phyloP scores from a whole-genome alignment of 148 eudicot genomes.

The Camellia sinensis region DNA sequence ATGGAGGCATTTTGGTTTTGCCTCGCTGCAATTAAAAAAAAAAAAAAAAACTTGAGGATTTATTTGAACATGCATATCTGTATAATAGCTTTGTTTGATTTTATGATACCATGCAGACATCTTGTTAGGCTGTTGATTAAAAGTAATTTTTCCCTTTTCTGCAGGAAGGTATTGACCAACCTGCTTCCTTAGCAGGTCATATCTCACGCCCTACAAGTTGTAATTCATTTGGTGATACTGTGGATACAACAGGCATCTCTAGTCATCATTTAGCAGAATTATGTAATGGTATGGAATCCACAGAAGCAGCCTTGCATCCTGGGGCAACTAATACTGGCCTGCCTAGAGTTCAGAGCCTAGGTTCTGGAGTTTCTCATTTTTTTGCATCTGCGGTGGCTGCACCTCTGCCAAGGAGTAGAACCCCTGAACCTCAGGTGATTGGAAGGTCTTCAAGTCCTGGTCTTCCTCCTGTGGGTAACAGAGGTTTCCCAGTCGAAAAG shows the following conservation, averaged over 20 bases:
- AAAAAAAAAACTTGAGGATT: neutral
- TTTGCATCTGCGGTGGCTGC: constrained; percentile 27
- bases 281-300: constrained; percentile 23
- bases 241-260: constrained; percentile 20
- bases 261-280: constrained; percentile 26
- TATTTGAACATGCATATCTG: neutral
- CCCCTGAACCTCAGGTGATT: constrained; percentile 34
- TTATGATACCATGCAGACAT: neutral
- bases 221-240: constrained; percentile 27
- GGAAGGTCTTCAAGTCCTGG: constrained; percentile 31
- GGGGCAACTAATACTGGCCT: constrained; percentile 16
- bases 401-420: constrained; percentile 27
- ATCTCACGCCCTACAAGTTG: constrained; percentile 35
- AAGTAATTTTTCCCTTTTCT: neutral
- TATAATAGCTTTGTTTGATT: neutral
- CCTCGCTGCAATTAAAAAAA: neutral
- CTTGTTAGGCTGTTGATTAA: neutral
- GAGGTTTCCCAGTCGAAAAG: constrained; percentile 18
- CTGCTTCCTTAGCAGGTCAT: constrained; percentile 29
- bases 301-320: constrained; percentile 19
- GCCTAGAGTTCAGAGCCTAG: constrained; percentile 30
- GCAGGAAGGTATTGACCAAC: constrained; percentile 56
- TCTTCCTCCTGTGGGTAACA: constrained; percentile 20
- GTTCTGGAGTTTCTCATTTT: constrained; percentile 29
- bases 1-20: neutral